Base-by-base conservation (phyloP, 352 stramenopile genomes). In the Pythium oligandrum region DNA sequence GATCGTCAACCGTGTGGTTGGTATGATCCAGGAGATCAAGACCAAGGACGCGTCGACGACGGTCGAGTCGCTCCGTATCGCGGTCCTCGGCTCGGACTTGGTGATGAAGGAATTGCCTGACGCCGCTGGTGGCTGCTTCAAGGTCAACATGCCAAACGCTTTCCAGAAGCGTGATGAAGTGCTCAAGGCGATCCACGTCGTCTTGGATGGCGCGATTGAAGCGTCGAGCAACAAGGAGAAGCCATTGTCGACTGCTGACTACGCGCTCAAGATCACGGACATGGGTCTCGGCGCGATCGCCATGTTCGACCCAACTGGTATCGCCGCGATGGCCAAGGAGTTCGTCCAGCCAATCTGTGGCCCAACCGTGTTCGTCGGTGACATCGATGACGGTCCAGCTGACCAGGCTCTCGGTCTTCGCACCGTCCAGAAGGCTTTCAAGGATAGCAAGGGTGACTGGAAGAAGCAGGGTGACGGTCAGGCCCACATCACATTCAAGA, bases 311-410 rank as follows among this genome's bases (percentile, higher is more conserved):
- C 62, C 55, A 12, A 78, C 63, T 35, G 75, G 75, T n/a, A 49
- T 83, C 35, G 70, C 67, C 26, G 48, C 50, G 26, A 61, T 71
- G 37, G 63, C 74, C 11, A 64, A 70, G 38, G 68, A 81, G 36
- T 83, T 70, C 32, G 62, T 86, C 9, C 72, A 86, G 59, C 69
- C 72, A 7, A 73, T 83, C 60, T 83, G 75, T 46, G 72, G 68
- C 1, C 72, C 72, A 12, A 81, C 75, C 3, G 53, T 68, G 11
- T 83, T 68, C 47, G 49, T 82, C 30, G 70, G 72, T 39, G 60
- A 80, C 10, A 78, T 86, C 46, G 65, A 74, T 39, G 68, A 82
- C 39, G 75, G 75, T 17, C 62, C 63, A 48, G 66, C 67, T 3
- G 49, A 75, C 34, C 43, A 72, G 46, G 72, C 71, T 4, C 58